phyloP scores from a whole-genome alignment of 345 rosid genomes.

The Anacardium occidentale region DNA sequence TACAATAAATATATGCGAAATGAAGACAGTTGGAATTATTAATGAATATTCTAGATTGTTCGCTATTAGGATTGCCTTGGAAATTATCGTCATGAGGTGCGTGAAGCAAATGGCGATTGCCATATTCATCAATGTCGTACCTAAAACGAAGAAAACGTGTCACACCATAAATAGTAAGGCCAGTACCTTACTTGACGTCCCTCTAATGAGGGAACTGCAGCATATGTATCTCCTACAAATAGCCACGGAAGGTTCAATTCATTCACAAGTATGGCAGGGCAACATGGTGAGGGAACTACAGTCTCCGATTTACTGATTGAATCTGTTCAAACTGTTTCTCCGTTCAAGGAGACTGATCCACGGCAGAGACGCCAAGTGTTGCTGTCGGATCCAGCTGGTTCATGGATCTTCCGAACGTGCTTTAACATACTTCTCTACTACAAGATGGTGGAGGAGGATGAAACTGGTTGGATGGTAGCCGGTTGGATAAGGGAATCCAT shows the following conservation, averaged over 20 bases:
- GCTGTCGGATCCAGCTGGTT: constrained; percentile 28
- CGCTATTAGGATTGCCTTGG: no score
- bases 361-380: constrained; percentile 41
- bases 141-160: no score
- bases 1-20: no score
- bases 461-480: constrained; percentile 58
- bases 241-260: background rate
- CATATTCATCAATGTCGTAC: no score
- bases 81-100: no score
- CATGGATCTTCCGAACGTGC: constrained; percentile 42
- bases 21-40: no score
- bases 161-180: background rate
- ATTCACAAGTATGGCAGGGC: constrained; percentile 25
- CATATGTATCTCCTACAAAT: constrained; percentile 23
- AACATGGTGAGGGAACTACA: background rate
- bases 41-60: no score
- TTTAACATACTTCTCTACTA: constrained; percentile 53
- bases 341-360: constrained; percentile 51
- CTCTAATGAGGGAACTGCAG: no score
- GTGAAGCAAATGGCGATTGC: no score
- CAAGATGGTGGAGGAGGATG: constrained; percentile 34
- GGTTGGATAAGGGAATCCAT: constrained; percentile 83
- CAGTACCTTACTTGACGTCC: background rate
- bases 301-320: constrained; percentile 38
- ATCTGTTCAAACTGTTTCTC: constrained; percentile 51